Evolutionary conservation across 257 asterid species (phyloP), one percentile per base, ranked within the genome.

Genomic region (Dorcoceras hygrometricum): DNA sequence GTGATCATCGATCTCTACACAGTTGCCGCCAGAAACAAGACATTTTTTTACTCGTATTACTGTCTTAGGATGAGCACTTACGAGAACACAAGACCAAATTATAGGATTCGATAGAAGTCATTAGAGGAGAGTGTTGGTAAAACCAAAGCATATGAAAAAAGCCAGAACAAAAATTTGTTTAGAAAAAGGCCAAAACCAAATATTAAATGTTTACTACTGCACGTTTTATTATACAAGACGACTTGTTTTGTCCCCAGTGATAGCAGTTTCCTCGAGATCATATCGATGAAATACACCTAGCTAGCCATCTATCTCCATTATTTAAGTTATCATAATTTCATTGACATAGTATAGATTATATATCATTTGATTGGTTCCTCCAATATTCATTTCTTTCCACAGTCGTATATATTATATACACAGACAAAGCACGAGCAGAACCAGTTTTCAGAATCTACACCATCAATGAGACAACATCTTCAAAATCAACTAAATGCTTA

Each of bases 241-340:
- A 59, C 63, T 19, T 50, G 64, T 20, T 19, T 60, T 70, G 77
- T 66, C 76, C 50, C 8, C 9, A 6, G 10, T 29, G 9, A 5
- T 5, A 76, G 68, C 69, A 68, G 66, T 73, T 70, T 68, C 65
- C 71, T 51, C 50, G 34, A 73, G 55, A 43, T n/a, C n/a, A n/a
- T 26, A 12, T 24, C 29, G 55, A 23, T 27, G 67, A 58, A 71
- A 64, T 0, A 70, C 76, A 66, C 56, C 53, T 48, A 63, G 75
- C 73, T 64, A 22, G 51, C 76, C 48, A 43, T 46, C 56, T 43
- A 34, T 26, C 62, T 36, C 61, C 58, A 64, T n/a, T n/a, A n/a
- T n/a, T n/a, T n/a, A n/a, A n/a, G n/a, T n/a, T n/a, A n/a, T n/a
- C n/a, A n/a, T n/a, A n/a, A n/a, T n/a, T n/a, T n/a, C n/a, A n/a